Conservation (phyloP, 78 protist genomes). For the Speleostelium caveatum region DNA sequence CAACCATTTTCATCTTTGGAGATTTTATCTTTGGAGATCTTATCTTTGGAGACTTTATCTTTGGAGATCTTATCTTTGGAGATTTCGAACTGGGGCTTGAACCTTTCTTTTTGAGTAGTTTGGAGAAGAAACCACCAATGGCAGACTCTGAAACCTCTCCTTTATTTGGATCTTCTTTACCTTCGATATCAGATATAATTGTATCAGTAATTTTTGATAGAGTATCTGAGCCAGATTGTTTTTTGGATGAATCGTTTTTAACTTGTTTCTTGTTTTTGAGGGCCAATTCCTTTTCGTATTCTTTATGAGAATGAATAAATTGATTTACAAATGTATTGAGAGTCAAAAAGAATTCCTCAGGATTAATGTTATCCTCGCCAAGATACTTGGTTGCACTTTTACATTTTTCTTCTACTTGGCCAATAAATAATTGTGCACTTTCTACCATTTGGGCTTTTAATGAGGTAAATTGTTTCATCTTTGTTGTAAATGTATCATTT, state of each 20-base stretch:
- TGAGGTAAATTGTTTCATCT: slow-evolving; percentile 4
- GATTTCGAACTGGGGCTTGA: background rate
- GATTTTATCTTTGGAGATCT: background rate
- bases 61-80: background rate
- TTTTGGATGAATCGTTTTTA: background rate
- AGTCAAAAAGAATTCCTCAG: slow-evolving; percentile 62
- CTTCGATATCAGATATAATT: background rate
- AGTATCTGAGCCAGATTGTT: background rate
- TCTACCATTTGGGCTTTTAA: slow-evolving; percentile 9
- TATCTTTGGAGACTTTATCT: background rate
- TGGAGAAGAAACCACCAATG: background rate
- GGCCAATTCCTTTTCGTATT: slow-evolving; percentile 12
- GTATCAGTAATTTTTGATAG: background rate
- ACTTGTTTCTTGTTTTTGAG: background rate
- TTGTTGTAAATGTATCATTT: slow-evolving; percentile 8
- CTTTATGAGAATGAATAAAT: slow-evolving; percentile 23
- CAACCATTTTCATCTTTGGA: background rate
- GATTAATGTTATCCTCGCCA: slow-evolving; percentile 35
- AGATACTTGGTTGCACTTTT: slow-evolving; percentile 11
- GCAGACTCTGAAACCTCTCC: background rate
- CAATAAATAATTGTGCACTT: slow-evolving; percentile 5
- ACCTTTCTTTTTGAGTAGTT: background rate
- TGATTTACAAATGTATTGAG: slow-evolving; percentile 2
- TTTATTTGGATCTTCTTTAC: background rate
- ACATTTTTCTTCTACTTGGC: slow-evolving; percentile 36